Evolutionary conservation across 78 protist genomes (phyloP).

Genomic region (Dictyostelium intermedium): DNA sequence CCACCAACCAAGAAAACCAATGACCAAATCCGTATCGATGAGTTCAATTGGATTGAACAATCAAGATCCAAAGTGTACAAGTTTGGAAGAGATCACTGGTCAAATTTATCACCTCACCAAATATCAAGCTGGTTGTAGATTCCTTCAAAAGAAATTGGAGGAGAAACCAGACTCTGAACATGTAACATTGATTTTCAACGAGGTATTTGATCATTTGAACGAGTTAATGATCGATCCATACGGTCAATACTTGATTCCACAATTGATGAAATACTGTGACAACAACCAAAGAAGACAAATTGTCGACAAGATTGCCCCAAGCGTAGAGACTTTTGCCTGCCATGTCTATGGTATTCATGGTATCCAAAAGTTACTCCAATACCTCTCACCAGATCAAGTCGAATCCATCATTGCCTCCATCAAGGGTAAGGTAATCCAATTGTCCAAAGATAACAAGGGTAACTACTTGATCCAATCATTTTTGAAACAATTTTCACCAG

Average conservation of each 20-base stretch:
- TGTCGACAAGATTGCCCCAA: conserved; percentile 63
- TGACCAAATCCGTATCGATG: conserved; percentile 74
- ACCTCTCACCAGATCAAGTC: conserved; percentile 73
- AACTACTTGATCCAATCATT: conserved; percentile 79
- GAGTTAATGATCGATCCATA: conserved; percentile 94
- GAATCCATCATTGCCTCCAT: conserved; percentile 55
- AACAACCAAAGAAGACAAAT: conserved; percentile 66
- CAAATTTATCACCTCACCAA: conserved; percentile 81
- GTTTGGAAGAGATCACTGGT: conserved; percentile 78
- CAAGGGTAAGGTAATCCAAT: conserved; percentile 36
- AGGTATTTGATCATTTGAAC: conserved; percentile 85
- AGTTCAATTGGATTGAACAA: conserved; percentile 37
- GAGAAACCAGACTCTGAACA: conserved; percentile 55
- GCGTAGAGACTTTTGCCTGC: conserved; percentile 71
- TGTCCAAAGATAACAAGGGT: conserved; percentile 78
- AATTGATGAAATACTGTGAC: conserved; percentile 77
- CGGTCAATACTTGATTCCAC: conserved; percentile 83
- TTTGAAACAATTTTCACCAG: conserved; percentile 72
- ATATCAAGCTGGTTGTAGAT: conserved; percentile 94
- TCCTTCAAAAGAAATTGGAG: conserved; percentile 94
- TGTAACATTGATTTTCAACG: conserved; percentile 84
- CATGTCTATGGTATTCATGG: conserved; percentile 83
- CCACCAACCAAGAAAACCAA: conserved; percentile 57
- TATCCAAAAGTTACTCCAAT: conserved; percentile 70
- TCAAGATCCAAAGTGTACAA: conserved; percentile 20